phyloP scores from a whole-genome alignment of 257 asterid genomes.

The Penstemon newberryi region DNA sequence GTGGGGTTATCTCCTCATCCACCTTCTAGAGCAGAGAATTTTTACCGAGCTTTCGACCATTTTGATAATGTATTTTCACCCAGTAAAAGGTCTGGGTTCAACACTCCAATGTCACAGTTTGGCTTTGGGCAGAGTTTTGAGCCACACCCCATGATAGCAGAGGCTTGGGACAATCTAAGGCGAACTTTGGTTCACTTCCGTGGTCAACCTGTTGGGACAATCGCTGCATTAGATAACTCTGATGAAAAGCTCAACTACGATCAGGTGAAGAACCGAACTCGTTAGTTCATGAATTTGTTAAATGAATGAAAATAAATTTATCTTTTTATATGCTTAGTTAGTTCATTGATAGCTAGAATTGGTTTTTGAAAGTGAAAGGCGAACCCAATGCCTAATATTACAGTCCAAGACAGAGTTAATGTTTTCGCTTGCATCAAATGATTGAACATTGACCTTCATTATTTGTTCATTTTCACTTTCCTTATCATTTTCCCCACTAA shows the following conservation, averaged over 20 bases:
- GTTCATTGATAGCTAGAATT: background rate
- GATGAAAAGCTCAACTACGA: slow-evolving; percentile 78
- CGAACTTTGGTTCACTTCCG: slow-evolving; percentile 64
- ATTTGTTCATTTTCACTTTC: too few relatives aligned
- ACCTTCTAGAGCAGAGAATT: slow-evolving; percentile 49
- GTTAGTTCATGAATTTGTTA: background rate
- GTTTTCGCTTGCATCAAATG: too few relatives aligned
- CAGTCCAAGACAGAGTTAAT: too few relatives aligned
- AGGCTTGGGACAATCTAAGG: slow-evolving; percentile 69
- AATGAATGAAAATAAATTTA: background rate
- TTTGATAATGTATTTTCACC: slow-evolving; percentile 49
- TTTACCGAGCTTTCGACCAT: slow-evolving; percentile 37
- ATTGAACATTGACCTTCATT: too few relatives aligned
- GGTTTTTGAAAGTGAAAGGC: background rate
- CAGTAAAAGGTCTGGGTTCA: slow-evolving; percentile 42
- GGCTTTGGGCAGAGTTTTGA: slow-evolving; percentile 36
- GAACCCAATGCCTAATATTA: background rate
- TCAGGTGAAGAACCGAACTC: slow-evolving; percentile 46
- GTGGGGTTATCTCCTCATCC: slow-evolving; percentile 49
- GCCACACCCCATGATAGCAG: slow-evolving; percentile 51
- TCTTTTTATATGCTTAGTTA: background rate
- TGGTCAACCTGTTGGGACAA: slow-evolving; percentile 71
- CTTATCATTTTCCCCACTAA: too few relatives aligned
- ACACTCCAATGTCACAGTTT: slow-evolving; percentile 51
- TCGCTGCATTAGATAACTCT: slow-evolving; percentile 65